Evolutionary conservation across 345 rosid genomes (phyloP), one percentile per base, ranked within the genome.

Genomic region (Erodium maritimum): DNA sequence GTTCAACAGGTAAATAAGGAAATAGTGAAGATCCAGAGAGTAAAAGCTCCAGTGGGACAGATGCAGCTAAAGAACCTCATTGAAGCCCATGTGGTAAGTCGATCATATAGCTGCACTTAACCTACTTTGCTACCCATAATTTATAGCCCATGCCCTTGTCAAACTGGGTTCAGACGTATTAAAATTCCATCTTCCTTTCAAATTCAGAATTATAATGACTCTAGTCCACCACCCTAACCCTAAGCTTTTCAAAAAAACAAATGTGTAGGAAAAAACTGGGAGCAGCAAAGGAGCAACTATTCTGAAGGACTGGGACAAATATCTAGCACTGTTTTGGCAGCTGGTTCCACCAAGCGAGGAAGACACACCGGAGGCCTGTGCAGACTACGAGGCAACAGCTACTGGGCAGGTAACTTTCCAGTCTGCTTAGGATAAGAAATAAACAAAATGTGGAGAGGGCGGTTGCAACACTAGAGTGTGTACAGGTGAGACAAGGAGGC

Each of bases 331-430:
- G 56, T 89, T 93, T 73, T 82, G 99, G 99, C 96, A 93, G 75
- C 67, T 93, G 20, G 99, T 93, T 69, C 99, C 99, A 19, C 99
- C 99, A n/a, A 89, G 96, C 12, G 99, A 93, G 75, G 99, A 93
- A 75, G 99, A 93, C 81, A 89, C 95, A 45, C 99, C 96, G 0
- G 99, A 93, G 80, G 99, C 97, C 63, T 81, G 82, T 66, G 82
- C 94, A 6, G 79, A 72, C 46, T 93, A 85, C 60, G 80, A 80
- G 72, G 76, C 75, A 66, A 78, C 90, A 52, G 64, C 80, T 52
- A 58, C 91, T 20, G 96, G 80, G 5, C 75, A 82, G 75, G 91
- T 85, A 69, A 77, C 83, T 6, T 68, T 89, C 33, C 96, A 79
- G 65, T 93, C 96, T 55, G 91, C 95, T 5, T 86, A 73, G 71